Conservation (phyloP, 495 filamentous ascomycete species). For the Saxophila tyrrhenica region DNA sequence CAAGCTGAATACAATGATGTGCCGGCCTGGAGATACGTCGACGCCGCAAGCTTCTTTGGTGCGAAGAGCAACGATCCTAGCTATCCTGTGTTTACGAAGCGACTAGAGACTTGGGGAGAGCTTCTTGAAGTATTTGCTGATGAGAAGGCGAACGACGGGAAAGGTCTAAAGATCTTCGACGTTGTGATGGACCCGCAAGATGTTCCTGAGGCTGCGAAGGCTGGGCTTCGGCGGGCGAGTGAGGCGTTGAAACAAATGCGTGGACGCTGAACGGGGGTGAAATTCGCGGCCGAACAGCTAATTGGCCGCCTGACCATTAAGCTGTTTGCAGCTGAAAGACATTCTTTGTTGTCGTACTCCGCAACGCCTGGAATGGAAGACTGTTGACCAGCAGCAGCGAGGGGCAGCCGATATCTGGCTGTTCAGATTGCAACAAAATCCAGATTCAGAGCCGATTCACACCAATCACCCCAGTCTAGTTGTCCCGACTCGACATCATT, state of each 20-base stretch:
- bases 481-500: not conserved
- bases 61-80: constrained; percentile 21
- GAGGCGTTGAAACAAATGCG: too few species aligned
- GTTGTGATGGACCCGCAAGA: constrained; percentile 39
- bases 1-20: constrained; percentile 73
- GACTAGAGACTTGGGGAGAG: constrained; percentile 29
- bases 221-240: constrained; percentile 3
- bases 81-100: constrained; percentile 5
- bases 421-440: not conserved
- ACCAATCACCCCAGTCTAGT: not conserved
- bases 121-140: constrained; percentile 29
- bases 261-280: too few species aligned
- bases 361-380: not conserved
- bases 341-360: not conserved
- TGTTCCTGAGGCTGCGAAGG: constrained; percentile 22
- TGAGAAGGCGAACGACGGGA: constrained; percentile 29
- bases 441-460: too few species aligned
- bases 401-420: not conserved
- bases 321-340: too few species aligned
- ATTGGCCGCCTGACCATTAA: too few species aligned
- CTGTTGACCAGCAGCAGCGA: not conserved
- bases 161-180: constrained; percentile 35
- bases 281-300: too few species aligned
- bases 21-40: constrained; percentile 52
- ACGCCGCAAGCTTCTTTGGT: constrained; percentile 36